phyloP scores from a whole-genome alignment of 345 rosid genomes.

The Ceriops decandra region DNA sequence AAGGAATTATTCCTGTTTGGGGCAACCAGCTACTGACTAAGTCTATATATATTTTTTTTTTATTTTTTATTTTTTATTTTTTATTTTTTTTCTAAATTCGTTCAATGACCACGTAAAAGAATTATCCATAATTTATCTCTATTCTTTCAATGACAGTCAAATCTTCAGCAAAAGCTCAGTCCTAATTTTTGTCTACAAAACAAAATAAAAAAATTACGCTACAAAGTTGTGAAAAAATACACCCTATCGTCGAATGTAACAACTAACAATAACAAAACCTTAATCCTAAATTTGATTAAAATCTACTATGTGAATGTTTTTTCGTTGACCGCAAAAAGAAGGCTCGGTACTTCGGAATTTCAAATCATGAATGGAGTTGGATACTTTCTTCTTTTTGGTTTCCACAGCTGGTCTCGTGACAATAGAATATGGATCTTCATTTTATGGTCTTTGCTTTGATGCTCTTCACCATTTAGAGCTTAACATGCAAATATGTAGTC shows the following conservation, averaged over 20 bases:
- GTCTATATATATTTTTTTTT: not conserved
- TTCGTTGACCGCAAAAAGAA: no score
- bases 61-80: not conserved
- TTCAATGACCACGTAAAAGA: slow-evolving; percentile 12
- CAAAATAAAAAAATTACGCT: no score
- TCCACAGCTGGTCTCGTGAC: not conserved
- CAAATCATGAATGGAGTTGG: not conserved
- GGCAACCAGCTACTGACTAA: slow-evolving; percentile 26
- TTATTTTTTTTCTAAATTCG: slow-evolving; percentile 1
- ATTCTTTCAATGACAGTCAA: no score
- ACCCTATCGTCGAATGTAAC: no score
- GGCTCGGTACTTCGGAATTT: not conserved
- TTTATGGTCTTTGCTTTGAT: not conserved
- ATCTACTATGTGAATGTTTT: no score
- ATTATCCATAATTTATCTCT: not conserved
- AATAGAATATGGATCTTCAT: not conserved
- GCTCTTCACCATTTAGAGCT: not conserved
- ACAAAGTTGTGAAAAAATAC: no score
- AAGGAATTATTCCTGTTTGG: slow-evolving; percentile 89
- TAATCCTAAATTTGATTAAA: no score
- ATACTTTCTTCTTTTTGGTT: not conserved
- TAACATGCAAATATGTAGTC: not conserved
- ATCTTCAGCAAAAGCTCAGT: no score
- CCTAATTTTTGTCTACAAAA: no score
- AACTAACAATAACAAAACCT: no score